Evolutionary conservation across 2,329 filamentous ascomycete species (phyloP).

Genomic region (Cladosporium sp.): DNA sequence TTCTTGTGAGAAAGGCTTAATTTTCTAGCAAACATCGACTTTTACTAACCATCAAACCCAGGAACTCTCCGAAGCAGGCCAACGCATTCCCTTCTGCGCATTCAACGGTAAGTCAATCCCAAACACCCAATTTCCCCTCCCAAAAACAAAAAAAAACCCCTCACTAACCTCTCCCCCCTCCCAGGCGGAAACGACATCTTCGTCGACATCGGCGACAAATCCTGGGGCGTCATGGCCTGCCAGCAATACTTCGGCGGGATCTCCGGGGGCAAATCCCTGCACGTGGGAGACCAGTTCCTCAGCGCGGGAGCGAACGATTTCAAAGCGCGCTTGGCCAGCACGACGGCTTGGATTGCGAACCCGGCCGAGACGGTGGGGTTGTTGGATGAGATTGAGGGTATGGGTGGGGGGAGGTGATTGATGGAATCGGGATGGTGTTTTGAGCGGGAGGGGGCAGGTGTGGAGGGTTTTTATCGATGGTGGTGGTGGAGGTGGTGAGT

Average conservation of each 20-base stretch:
- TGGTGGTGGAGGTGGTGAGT: no score
- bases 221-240: constrained; percentile 87
- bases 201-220: constrained; percentile 97
- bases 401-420: not conserved
- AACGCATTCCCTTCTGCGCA: constrained; percentile 80
- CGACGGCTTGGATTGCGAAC: constrained; percentile 94
- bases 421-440: not conserved
- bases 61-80: constrained; percentile 69
- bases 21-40: not conserved
- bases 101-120: constrained; percentile 65
- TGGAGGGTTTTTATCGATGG: not conserved
- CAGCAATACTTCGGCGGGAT: constrained; percentile 84
- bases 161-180: constrained; percentile 18
- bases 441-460: not conserved
- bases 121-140: constrained; percentile 1
- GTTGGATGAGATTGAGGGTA: constrained; percentile 67
- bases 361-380: constrained; percentile 85
- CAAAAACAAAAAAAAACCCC: not conserved
- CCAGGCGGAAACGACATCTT: constrained; percentile 84
- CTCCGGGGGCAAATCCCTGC: constrained; percentile 72
- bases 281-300: constrained; percentile 94
- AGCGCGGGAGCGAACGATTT: constrained; percentile 96
- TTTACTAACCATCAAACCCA: constrained; percentile 17
- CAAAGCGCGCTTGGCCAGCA: constrained; percentile 86
- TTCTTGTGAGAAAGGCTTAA: constrained; percentile 58